Conservation (phyloP, 768 basidiomycete species). For the Cantharellus cinnabarinus region DNA sequence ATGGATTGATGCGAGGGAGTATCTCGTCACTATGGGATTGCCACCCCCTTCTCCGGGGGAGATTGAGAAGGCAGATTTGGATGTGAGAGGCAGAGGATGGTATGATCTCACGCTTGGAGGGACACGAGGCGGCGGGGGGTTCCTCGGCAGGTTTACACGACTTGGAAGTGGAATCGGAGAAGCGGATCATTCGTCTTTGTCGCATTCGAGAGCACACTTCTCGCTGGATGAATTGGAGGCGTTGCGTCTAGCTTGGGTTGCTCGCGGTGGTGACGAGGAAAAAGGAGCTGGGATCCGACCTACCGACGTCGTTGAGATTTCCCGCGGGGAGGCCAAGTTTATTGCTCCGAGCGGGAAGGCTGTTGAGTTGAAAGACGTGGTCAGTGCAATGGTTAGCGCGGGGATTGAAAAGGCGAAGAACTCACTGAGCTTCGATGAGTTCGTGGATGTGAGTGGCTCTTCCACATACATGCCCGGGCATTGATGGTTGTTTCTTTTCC, state of each 20-base stretch:
- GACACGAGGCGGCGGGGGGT: neutral
- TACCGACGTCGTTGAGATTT: neutral
- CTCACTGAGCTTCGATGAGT: neutral
- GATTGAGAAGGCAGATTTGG: constrained; percentile 7
- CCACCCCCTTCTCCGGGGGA: constrained; percentile 10
- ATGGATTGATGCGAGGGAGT: constrained; percentile 36
- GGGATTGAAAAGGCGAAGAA: neutral
- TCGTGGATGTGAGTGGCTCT: neutral
- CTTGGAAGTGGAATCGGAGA: neutral
- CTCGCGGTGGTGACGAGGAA: neutral
- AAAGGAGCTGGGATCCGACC: neutral
- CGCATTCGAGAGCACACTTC: neutral
- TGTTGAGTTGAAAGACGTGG: neutral
- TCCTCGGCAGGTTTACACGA: neutral
- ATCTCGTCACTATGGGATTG: constrained; percentile 75
- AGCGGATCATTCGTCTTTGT: neutral
- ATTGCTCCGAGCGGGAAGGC: neutral
- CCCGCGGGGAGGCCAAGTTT: neutral
- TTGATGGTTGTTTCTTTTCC: neutral
- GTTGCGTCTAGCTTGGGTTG: neutral
- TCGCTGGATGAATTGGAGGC: neutral
- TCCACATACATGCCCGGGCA: neutral
- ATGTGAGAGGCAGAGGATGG: neutral
- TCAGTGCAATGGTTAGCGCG: neutral
- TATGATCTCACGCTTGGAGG: neutral